Base-by-base conservation (phyloP, 2,329 filamentous ascomycete species). In the Knufia petricola region DNA sequence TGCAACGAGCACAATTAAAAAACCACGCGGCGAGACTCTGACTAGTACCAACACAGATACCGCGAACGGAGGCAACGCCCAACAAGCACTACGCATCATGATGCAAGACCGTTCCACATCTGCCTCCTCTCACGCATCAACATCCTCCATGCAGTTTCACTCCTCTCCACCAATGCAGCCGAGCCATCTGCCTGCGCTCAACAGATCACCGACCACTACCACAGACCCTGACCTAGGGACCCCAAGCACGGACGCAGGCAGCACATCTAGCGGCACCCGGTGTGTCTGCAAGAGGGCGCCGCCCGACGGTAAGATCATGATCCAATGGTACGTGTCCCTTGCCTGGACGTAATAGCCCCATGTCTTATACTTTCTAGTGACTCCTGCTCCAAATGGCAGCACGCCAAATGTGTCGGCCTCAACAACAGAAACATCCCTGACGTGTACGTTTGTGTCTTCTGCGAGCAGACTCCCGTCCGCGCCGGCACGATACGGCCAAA, bases 311-410 rank as follows among this genome's bases (percentile, higher is more conserved):
- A 70, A 72, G 55, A 61, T 74, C 24, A 77, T 82, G 73, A 71
- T 82, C 40, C 77, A 80, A 65, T 82, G 71, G 71, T 73, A 61
- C 59, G 64, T 59, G 38, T 26, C 13, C 9, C 23, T 23, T 39
- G 46, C 12, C 26, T 17, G 13, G 31, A 21, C 17, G 41, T 13
- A 39, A 44, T 53, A 26, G 49, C 56, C 34, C 55, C 48, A 23
- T 21, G 8, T 42, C 48, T 7, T 20, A 6, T 24, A 48, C 2
- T 38, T 31, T 20, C 6, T 52, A 74, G 79, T 63, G 75, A 78
- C 61, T 76, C 74, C 20, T 82, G 78, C 64, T 74, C 68, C n/a
- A 78, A 80, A 56, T 82, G 76, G 74, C 66, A 78, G 24, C 79
- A 82, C 57, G 73, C 74, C 26, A 68, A 68, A 48, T 82, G 79